Evolutionary conservation across 2,329 filamentous ascomycete species (phyloP).

Genomic region (Calonectria pteridis): DNA sequence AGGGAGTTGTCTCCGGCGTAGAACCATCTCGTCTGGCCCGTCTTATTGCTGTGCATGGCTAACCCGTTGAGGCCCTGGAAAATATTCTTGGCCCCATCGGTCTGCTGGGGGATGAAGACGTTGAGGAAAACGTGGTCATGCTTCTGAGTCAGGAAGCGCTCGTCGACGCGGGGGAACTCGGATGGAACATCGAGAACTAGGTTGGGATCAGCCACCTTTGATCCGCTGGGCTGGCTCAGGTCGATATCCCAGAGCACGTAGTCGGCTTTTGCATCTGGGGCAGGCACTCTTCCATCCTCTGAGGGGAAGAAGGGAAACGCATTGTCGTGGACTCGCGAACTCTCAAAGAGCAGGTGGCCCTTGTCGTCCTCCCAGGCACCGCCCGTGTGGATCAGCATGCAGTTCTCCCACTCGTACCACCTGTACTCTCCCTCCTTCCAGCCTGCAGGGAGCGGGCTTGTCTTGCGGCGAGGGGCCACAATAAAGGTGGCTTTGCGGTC

Average conservation of each 20-base stretch:
- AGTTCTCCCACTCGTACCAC: slow-evolving; percentile 26
- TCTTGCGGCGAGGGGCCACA: slow-evolving; percentile 7
- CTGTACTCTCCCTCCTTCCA: slow-evolving; percentile 28
- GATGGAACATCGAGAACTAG: slow-evolving; percentile 11
- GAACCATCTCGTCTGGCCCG: slow-evolving; percentile 14
- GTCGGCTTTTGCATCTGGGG: slow-evolving; percentile 24
- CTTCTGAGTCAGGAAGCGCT: slow-evolving; percentile 19
- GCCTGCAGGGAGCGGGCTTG: not conserved
- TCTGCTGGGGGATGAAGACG: slow-evolving; percentile 17
- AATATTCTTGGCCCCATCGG: slow-evolving; percentile 3
- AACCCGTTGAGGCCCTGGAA: slow-evolving; percentile 21
- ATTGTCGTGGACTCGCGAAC: slow-evolving; percentile 28
- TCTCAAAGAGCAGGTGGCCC: slow-evolving; percentile 26
- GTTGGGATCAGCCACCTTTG: not conserved
- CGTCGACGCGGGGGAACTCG: slow-evolving; percentile 25
- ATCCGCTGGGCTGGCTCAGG: slow-evolving; percentile 1
- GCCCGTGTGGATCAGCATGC: slow-evolving; percentile 27
- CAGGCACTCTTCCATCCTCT: not conserved
- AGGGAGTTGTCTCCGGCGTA: slow-evolving; percentile 24
- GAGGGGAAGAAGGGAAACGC: slow-evolving; percentile 30
- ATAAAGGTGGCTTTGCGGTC: slow-evolving; percentile 18
- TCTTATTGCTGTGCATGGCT: slow-evolving; percentile 23
- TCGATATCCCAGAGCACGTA: slow-evolving; percentile 35
- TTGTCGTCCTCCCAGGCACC: slow-evolving; percentile 26
- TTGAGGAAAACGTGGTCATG: slow-evolving; percentile 20